phyloP scores from a whole-genome alignment of 768 basidiomycete species.

The Ephemerocybe angulata region DNA sequence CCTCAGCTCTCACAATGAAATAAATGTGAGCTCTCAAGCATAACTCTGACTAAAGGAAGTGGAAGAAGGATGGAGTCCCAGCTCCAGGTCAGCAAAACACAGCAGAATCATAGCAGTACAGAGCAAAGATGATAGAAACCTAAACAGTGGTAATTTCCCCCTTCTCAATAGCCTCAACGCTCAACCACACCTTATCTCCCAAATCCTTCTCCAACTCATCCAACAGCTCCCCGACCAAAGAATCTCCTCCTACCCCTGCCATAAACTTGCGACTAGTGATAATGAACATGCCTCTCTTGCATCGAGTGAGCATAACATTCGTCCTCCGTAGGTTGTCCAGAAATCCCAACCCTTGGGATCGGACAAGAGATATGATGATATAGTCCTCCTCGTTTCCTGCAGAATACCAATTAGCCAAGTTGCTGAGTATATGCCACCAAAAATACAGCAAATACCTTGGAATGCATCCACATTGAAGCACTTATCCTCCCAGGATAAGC shows the following conservation, averaged over 20 bases:
- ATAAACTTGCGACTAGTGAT: constrained; percentile 62
- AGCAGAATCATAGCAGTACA: neutral
- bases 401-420: constrained; percentile 8
- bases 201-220: constrained; percentile 34
- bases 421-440: constrained; percentile 7
- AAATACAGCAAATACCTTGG: constrained; percentile 50
- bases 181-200: constrained; percentile 38
- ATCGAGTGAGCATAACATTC: constrained; percentile 87
- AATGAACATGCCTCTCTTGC: constrained; percentile 76
- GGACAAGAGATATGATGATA: constrained; percentile 69
- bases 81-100: neutral
- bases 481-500: constrained; percentile 61
- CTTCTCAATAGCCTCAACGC: constrained; percentile 35
- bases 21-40: neutral
- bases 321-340: constrained; percentile 60
- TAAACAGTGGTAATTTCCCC: constrained; percentile 15
- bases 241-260: constrained; percentile 42
- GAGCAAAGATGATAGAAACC: no score
- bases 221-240: constrained; percentile 42
- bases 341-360: constrained; percentile 64
- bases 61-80: neutral
- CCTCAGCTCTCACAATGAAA: neutral
- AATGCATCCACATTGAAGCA: constrained; percentile 86
- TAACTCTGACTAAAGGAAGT: neutral
- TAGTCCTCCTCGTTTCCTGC: constrained; percentile 81